Evolutionary conservation across 768 basidiomycete species (phyloP).

Genomic region (Lactarius evosmus): DNA sequence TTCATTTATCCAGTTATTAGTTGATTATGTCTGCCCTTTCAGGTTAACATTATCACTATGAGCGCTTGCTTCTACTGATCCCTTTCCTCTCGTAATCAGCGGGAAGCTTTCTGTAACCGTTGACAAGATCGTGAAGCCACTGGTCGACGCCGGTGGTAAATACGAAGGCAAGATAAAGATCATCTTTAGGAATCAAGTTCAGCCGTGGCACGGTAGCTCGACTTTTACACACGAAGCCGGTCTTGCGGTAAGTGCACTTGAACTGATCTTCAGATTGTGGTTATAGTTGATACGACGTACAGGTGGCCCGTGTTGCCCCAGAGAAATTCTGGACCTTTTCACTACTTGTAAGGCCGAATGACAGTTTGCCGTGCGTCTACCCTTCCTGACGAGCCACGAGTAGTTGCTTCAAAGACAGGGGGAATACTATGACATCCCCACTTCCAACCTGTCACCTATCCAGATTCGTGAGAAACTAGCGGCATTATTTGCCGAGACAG

Average conservation of each 20-base stretch:
- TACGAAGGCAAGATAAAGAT: constrained; percentile 72
- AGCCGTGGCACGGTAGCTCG: constrained; percentile 78
- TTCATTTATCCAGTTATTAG: constrained; percentile 36
- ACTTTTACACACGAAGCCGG: constrained; percentile 79
- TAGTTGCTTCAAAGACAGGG: constrained; percentile 75
- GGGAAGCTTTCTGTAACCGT: constrained; percentile 60
- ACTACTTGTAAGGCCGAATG: constrained; percentile 45
- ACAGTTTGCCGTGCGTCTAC: background rate
- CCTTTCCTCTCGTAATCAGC: constrained; percentile 35
- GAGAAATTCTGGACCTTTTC: constrained; percentile 80
- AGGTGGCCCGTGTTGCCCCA: constrained; percentile 71
- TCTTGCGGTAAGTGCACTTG: constrained; percentile 55
- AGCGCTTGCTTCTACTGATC: background rate
- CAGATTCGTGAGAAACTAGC: constrained; percentile 76
- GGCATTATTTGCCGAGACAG: constrained; percentile 46
- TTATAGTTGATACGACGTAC: background rate
- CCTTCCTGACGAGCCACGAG: background rate
- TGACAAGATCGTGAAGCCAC: constrained; percentile 57
- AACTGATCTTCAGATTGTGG: background rate
- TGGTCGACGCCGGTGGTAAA: constrained; percentile 53
- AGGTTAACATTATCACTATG: constrained; percentile 41
- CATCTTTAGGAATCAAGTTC: constrained; percentile 67
- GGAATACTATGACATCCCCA: constrained; percentile 77
- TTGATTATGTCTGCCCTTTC: constrained; percentile 87
- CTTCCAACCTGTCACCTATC: constrained; percentile 59